Evolutionary conservation across 2,329 filamentous ascomycete genomes (phyloP).

Genomic region (Colletotrichum coccodes): DNA sequence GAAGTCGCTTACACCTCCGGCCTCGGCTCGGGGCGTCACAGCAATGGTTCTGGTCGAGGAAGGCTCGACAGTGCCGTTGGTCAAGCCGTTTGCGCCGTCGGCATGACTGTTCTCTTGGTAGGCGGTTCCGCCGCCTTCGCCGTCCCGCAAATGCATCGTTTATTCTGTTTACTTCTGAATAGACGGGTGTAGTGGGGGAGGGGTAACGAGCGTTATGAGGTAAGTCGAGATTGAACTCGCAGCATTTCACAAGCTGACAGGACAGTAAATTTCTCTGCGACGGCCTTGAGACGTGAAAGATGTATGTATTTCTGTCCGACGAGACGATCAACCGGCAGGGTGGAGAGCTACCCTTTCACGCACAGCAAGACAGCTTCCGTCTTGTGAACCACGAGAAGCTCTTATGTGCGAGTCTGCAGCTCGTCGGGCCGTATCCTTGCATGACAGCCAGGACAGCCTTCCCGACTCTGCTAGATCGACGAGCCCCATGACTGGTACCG

Average conservation of each 20-base stretch:
- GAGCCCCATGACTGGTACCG: constrained; percentile 29
- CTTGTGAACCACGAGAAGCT: constrained; percentile 23
- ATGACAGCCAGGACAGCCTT: constrained; percentile 16
- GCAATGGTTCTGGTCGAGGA: constrained; percentile 31
- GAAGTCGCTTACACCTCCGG: constrained; percentile 11
- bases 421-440: constrained; percentile 27
- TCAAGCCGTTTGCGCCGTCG: constrained; percentile 12
- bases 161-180: not conserved
- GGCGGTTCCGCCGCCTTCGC: constrained; percentile 33
- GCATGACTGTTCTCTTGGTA: constrained; percentile 16
- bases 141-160: constrained; percentile 34
- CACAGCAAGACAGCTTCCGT: not conserved
- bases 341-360: constrained; percentile 26
- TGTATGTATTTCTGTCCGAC: constrained; percentile 12
- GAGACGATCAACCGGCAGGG: constrained; percentile 17
- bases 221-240: constrained; percentile 2
- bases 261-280: not conserved
- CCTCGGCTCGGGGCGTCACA: constrained; percentile 6
- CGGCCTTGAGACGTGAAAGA: not conserved
- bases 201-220: constrained; percentile 22
- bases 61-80: constrained; percentile 19
- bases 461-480: constrained; percentile 28
- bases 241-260: constrained; percentile 24
- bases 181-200: not conserved
- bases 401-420: constrained; percentile 29